Evolutionary conservation across 1,284 basidiomycete genomes (phyloP), one percentile per base, ranked within the genome.

Genomic region (Trichosporon faecale): DNA sequence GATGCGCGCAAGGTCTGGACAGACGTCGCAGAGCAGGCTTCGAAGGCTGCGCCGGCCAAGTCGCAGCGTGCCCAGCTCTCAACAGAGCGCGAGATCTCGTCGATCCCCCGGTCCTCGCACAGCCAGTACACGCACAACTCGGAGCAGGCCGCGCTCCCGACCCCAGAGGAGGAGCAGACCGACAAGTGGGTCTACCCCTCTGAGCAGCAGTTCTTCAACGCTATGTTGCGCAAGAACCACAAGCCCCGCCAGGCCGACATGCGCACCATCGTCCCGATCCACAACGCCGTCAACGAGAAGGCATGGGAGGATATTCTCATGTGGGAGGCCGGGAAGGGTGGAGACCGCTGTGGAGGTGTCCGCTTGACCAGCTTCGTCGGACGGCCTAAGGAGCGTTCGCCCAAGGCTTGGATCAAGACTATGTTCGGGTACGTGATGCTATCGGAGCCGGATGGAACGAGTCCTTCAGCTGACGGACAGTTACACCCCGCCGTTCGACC

Each of bases 261-360:
- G 95, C 89, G 88, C 77, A 92, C 94, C 25, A 91, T 99, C 76
- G 95, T 99, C 7, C 96, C 96, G 7, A 99, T 99, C 70, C 96
- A 99, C 84, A 99, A 99, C 79, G 96, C 96, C 35, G 97, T 99
- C 71, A 99, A 99, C 80, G 97, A 99, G 84, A 90, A 92, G 71
- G 94, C 95, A 3, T 99, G 96, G 96, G 85, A 86, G 64, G 91
- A 97, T 82, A 88, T 99, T 64, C 83, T 95, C 79, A 89, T 88
- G 73, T 99, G 96, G 96, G 96, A 99, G 83, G 83, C 85, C 9
- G 89, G 91, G 2, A 86, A 89, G 78, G 93, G 93, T 25, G 90
- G 90, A 11, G 91, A 91, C 68, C 85, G 84, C 66, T 96, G 94
- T 80, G 94, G 94, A 23, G 94, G 94, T 4, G 84, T 82, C 21